phyloP scores from a whole-genome alignment of 1,139 yeast species.

The Wickerhamomyces sp. region DNA sequence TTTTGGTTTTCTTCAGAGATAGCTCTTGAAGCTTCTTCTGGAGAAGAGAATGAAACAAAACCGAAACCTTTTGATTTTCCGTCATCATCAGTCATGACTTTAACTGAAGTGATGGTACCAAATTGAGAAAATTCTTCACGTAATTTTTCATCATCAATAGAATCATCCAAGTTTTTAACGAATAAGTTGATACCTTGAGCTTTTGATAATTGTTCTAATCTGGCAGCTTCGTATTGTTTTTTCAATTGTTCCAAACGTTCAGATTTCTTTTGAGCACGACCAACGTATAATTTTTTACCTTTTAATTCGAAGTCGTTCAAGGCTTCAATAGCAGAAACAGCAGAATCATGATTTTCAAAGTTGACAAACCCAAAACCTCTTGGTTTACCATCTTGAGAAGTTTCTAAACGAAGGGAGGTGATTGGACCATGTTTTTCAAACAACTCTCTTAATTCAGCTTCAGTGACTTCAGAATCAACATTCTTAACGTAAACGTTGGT shows the following conservation, averaged over 20 bases:
- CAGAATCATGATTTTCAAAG: conserved; percentile 82
- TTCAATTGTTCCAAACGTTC: conserved; percentile 97
- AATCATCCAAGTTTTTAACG: conserved; percentile 93
- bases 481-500: conserved; percentile 95
- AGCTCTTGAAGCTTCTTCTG: conserved; percentile 99
- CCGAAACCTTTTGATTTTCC: conserved; percentile 99
- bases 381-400: conserved; percentile 83
- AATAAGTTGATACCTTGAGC: conserved; percentile 98
- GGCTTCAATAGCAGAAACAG: conserved; percentile 87
- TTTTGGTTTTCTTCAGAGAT: conserved; percentile 98
- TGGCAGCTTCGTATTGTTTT: conserved; percentile 89
- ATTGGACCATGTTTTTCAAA: conserved; percentile 74
- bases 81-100: conserved; percentile 91
- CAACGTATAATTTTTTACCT: conserved; percentile 87
- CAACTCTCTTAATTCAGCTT: conserved; percentile 68
- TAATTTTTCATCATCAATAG: conserved; percentile 86
- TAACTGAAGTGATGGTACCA: conserved; percentile 94
- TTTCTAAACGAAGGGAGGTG: conserved; percentile 81
- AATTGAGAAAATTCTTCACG: conserved; percentile 90
- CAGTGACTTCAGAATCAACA: conserved; percentile 66
- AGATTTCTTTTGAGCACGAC: conserved; percentile 98
- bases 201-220: conserved; percentile 88
- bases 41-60: conserved; percentile 95
- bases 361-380: conserved; percentile 96
- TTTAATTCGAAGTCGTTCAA: conserved; percentile 83